Conservation (phyloP, 2,329 filamentous ascomycete genomes). For the Myriosclerotinia curreyana region DNA sequence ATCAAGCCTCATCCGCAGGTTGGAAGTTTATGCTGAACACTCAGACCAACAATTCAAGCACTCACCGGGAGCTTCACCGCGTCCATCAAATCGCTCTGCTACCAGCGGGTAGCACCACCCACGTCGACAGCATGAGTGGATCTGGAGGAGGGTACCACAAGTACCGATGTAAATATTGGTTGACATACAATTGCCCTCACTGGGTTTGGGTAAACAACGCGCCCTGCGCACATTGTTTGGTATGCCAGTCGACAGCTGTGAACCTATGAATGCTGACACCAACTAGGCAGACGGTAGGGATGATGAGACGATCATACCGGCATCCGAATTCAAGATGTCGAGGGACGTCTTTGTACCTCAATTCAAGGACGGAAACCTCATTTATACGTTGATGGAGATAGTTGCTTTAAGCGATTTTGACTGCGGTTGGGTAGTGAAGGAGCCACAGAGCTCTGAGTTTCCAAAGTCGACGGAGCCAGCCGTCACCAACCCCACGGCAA, state of each 20-base stretch:
- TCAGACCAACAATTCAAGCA: neutral
- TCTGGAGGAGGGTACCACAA: slow-evolving; percentile 44
- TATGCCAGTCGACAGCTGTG: slow-evolving; percentile 39
- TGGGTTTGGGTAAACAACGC: slow-evolving; percentile 55
- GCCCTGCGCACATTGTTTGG: slow-evolving; percentile 50
- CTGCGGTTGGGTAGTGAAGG: slow-evolving; percentile 37
- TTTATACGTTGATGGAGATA: slow-evolving; percentile 50
- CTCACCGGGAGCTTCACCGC: neutral
- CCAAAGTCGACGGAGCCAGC: slow-evolving; percentile 31
- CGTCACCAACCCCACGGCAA: slow-evolving; percentile 27
- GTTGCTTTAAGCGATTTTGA: slow-evolving; percentile 39
- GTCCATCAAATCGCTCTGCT: neutral
- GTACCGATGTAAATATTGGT: slow-evolving; percentile 56
- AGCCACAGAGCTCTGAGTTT: slow-evolving; percentile 26
- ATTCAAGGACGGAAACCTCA: slow-evolving; percentile 46
- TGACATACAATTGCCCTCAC: slow-evolving; percentile 50
- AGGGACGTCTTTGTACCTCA: slow-evolving; percentile 48
- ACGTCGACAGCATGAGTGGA: slow-evolving; percentile 35
- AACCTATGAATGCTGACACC: slow-evolving; percentile 20
- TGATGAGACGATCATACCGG: slow-evolving; percentile 31
- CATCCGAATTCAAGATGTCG: slow-evolving; percentile 33
- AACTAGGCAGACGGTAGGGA: slow-evolving; percentile 51
- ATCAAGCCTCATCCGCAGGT: neutral
- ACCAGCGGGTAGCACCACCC: slow-evolving; percentile 33
- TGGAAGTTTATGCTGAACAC: neutral